Percentiles rank a stretch among this genome's conserved stretches.
Conservation (phyloP, 2,329 filamentous ascomycete species). For the Teratosphaeria gauchensis region DNA sequence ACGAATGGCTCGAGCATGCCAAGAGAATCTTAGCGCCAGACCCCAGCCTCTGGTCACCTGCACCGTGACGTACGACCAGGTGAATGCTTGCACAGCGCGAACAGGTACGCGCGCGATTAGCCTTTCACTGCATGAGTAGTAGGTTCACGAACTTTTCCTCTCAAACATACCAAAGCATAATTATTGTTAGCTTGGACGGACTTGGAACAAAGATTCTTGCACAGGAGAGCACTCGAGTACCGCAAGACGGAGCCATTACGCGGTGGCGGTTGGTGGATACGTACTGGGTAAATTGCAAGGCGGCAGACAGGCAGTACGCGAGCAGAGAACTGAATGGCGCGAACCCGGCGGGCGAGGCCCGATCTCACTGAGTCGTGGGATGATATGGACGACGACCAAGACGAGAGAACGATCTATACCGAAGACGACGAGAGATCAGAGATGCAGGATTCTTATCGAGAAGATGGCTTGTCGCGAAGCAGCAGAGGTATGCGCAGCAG, state of each 20-base stretch:
- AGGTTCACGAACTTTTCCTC: neutral
- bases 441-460: conserved; percentile 15
- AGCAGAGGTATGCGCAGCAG: conserved; percentile 6
- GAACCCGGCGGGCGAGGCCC: neutral
- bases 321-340: neutral
- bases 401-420: conserved; percentile 14
- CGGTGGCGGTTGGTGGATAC: neutral
- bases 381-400: conserved; percentile 19
- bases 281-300: neutral
- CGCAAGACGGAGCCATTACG: neutral
- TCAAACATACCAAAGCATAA: neutral
- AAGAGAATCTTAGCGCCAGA: neutral
- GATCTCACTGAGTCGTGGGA: conserved; percentile 27
- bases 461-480: conserved; percentile 3
- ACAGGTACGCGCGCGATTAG: neutral
- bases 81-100: neutral
- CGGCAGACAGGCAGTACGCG: neutral
- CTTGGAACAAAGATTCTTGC: neutral
- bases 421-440: conserved; percentile 21
- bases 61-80: neutral
- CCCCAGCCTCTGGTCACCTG: neutral
- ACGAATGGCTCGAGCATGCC: neutral
- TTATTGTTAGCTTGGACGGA: neutral
- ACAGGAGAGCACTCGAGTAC: neutral
- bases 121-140: neutral